These are phyloP conservation scores for Camelina sativa DNA, from an alignment of 345 rosid species.

Conservation along the genomic window DNA sequence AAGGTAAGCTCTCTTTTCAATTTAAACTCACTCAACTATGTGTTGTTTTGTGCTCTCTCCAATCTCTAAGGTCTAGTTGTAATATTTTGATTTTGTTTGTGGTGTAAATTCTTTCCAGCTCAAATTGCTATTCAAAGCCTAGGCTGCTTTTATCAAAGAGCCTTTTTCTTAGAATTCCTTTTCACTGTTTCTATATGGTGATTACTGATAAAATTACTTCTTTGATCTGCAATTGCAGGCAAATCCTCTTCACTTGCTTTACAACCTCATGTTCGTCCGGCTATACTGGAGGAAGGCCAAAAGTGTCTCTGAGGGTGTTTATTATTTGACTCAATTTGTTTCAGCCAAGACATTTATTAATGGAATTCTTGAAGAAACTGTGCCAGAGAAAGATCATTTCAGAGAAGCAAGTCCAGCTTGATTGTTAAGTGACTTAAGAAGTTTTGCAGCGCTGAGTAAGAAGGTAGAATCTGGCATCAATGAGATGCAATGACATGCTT, in stretches of 20 bases:
- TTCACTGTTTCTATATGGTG: neutral
- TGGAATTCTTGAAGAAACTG: slow-evolving; percentile 60
- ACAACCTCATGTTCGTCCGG: slow-evolving; percentile 62
- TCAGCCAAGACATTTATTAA: slow-evolving; percentile 57
- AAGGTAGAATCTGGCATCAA: slow-evolving; percentile 35
- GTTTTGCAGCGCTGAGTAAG: slow-evolving; percentile 30
- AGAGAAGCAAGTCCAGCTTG: slow-evolving; percentile 39
- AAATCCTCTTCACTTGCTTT: slow-evolving; percentile 67
- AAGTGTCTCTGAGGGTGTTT: slow-evolving; percentile 62
- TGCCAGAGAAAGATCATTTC: slow-evolving; percentile 45
- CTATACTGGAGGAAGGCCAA: slow-evolving; percentile 57
- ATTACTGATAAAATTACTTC: slow-evolving; percentile 3
- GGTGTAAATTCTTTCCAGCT: neutral
- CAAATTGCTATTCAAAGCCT: neutral
- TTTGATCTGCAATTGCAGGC: slow-evolving; percentile 52
- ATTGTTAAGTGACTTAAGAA: slow-evolving; percentile 1
- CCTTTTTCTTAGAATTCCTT: neutral
- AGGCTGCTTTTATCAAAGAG: neutral
- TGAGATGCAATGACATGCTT: slow-evolving; percentile 33
- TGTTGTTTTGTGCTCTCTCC: neutral
- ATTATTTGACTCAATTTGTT: slow-evolving; percentile 58
- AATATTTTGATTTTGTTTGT: neutral
- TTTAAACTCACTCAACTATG: neutral
- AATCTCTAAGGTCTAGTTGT: neutral
- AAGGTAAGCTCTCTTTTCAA: slow-evolving; percentile 64